Evolutionary conservation across 2,329 filamentous ascomycete species (phyloP), one percentile per base, ranked within the genome.

Genomic region (Colletotrichum camelliae): DNA sequence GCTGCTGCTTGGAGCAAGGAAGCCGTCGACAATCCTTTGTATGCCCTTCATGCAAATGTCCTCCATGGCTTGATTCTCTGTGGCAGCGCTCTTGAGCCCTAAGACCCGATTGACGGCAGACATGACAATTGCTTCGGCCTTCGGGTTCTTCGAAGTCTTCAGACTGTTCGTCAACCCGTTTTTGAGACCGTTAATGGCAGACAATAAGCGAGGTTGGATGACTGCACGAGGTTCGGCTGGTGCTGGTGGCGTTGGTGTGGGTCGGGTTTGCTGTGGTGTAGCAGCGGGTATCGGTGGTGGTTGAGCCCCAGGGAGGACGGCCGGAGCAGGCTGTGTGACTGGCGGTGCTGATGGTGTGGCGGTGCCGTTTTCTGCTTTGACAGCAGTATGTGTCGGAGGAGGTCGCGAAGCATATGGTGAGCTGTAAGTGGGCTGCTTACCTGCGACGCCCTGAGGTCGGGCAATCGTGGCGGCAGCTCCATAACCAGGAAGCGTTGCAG

Each of bases 101-200:
- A 90, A 81, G 60, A 86, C 88, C 31, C 88, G 88, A 77, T 89
- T 90, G 76, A 90, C 82, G 15, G 89, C 89, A 8, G 88, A 89
- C 85, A 89, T 88, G 75, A 89, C 87, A 29, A 89, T 86, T 29
- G 85, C 86, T 72, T 89, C 86, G 18, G 87, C 83, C 72, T 86
- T 84, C 31, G 85, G 84, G 15, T 84, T 83, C 16, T 84, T 83
- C 2, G 86, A 85, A 76, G 85, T 86, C 66, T 84, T 84, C 57
- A 90, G 83, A 72, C 88, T 88, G 67, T 86, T 84, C 13, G 87
- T 83, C 18, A 90, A 82, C 12, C 88, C 86, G 13, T 86, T 85
- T 78, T 88, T 88, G 80, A 90, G 86, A 21, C 84, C 84, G 39
- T 85, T 83, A 21, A 90, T 84, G 16, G 86, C 85, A 8, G 81